These are phyloP conservation scores for Colletotrichum liaoningense DNA, from an alignment of 2,329 filamentous ascomycete genomes.

Conservation along the genomic window DNA sequence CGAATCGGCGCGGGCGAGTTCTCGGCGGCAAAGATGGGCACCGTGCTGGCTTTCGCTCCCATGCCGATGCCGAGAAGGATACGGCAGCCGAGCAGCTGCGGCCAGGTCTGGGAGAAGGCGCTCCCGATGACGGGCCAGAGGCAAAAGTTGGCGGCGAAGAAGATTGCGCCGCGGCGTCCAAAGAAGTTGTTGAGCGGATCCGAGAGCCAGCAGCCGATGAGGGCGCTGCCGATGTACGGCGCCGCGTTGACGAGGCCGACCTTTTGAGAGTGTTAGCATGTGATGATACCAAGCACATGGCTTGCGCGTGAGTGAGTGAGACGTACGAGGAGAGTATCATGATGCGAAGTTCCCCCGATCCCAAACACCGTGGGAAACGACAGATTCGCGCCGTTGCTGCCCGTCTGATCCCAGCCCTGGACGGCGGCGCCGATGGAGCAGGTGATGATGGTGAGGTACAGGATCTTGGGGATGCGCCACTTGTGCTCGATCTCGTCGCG, in stretches of 20 bases:
- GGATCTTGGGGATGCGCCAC: slow-evolving; percentile 60
- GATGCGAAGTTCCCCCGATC: slow-evolving; percentile 57
- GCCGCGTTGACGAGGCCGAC: slow-evolving; percentile 69
- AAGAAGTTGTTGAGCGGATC: slow-evolving; percentile 74
- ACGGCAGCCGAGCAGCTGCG: slow-evolving; percentile 76
- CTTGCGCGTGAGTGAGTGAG: neutral
- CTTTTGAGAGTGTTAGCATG: slow-evolving; percentile 55
- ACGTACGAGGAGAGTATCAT: slow-evolving; percentile 55
- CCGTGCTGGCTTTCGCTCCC: slow-evolving; percentile 77
- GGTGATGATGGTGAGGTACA: slow-evolving; percentile 63
- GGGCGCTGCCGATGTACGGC: slow-evolving; percentile 56
- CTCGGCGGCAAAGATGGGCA: slow-evolving; percentile 83
- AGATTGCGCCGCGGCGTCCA: slow-evolving; percentile 75
- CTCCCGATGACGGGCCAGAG: slow-evolving; percentile 77
- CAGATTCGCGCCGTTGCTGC: slow-evolving; percentile 60
- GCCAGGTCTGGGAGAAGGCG: slow-evolving; percentile 78
- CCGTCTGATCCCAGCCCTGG: slow-evolving; percentile 62
- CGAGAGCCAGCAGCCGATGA: slow-evolving; percentile 77
- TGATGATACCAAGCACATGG: too few species aligned
- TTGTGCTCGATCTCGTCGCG: slow-evolving; percentile 58
- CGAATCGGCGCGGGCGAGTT: slow-evolving; percentile 76
- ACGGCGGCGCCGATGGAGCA: slow-evolving; percentile 66
- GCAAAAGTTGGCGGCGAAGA: slow-evolving; percentile 78
- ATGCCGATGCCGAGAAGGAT: slow-evolving; percentile 83
- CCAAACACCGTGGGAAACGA: slow-evolving; percentile 57